phyloP scores from a whole-genome alignment of 164 flowering plant genomes.

The Liquidambar formosana region DNA sequence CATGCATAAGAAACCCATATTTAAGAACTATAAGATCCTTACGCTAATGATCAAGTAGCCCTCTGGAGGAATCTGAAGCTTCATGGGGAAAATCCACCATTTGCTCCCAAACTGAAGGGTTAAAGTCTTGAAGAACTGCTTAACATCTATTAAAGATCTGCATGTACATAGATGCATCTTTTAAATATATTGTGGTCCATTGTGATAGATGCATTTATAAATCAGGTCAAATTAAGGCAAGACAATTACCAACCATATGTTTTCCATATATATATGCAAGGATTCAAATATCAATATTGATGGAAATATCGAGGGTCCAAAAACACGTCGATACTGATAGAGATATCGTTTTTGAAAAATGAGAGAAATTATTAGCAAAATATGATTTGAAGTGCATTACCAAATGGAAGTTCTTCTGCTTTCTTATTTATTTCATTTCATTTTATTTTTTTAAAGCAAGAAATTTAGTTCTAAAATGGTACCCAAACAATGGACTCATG shows the following conservation, averaged over 20 bases:
- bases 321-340: no score
- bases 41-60: constrained; percentile 67
- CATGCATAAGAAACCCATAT: not conserved
- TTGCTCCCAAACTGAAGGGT: constrained; percentile 59
- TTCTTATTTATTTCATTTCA: not conserved
- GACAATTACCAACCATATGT: not conserved
- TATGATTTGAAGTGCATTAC: not conserved
- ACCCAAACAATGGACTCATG: not conserved
- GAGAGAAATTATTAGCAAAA: no score
- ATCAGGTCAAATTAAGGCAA: no score
- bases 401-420: not conserved
- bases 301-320: no score
- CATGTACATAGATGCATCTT: constrained; percentile 1
- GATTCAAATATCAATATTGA: no score
- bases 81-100: constrained; percentile 57
- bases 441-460: not conserved
- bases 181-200: not conserved
- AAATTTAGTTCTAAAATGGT: not conserved
- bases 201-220: no score
- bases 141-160: constrained; percentile 60
- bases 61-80: constrained; percentile 62
- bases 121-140: constrained; percentile 60
- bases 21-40: constrained; percentile 19
- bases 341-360: no score
- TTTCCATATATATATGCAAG: no score